Evolutionary conservation across 169 alveolate genomes (phyloP), one percentile per base, ranked within the genome.

Genomic region (Plasmodium relictum): DNA sequence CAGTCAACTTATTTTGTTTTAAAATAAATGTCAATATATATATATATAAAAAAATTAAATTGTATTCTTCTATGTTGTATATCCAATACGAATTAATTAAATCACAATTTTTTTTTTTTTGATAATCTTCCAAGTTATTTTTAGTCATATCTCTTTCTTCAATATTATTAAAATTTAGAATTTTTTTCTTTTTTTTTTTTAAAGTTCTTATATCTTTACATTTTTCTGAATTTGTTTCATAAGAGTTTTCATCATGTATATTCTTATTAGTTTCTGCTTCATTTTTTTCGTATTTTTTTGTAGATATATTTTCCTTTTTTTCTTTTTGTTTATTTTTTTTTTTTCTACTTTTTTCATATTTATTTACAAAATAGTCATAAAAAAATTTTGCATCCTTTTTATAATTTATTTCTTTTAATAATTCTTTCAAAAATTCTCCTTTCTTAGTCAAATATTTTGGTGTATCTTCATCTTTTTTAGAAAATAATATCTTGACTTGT

Each of bases 1-100:
- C 45, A 4, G 20, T 48, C 5, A 63, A 14, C 9, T 63, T 76
- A 44, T 76, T 76, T 44, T 59, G 41, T 22, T 70, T 31, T 59
- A 76, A 58, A 41, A 76, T 31, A 50, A 63, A 76, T 4, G 62
- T 24, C 22, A 76, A 26, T 76, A 76, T 76, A 50, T 76, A 76
- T 6, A 52, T 76, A 52, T 76, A 63, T 9, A 76, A 58, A 44
- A 76, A 76, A 0, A 76, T 56, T 7, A 16, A 39, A 52, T 63
- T 76, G 54, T 76, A 76, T 76, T 76, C 89, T 8, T 56, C 44
- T 6, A 72, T 76, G 18, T 10, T 39, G 18, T 26, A 76, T 12
- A 76, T 63, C 78, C 89, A 54, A 14, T 44, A 37, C 6, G 78
- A 50, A 16, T 45, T 63, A 12, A 18, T 24, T 42, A 76, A 70